Base-by-base conservation (phyloP, 768 basidiomycete species). In the Boletus edulis region DNA sequence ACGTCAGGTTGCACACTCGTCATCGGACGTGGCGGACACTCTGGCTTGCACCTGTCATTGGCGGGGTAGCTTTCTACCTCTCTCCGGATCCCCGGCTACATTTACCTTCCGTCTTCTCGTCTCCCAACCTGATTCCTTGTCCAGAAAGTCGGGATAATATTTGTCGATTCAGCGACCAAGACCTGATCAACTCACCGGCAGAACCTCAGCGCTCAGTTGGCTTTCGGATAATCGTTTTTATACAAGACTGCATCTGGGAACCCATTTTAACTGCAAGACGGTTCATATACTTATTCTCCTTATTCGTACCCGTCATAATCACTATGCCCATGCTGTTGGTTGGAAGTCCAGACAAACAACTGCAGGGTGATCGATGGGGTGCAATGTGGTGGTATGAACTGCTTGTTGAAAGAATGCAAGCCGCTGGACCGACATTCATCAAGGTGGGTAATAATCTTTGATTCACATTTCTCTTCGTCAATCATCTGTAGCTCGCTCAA, bases 381-480 rank as follows among this genome's bases (percentile, higher is more conserved):
- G 94, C 93, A 1, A 80, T 94, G 4, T 97, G 94, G 96, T 99
- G 97, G 97, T 98, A 98, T 67, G 82, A 79, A n/a, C 80, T 92
- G 49, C 75, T 99, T 15, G 92, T 94, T 8, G 75, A 72, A 42
- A 87, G 86, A 69, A 98, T 99, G 97, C 87, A 95, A 72, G 77
- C 85, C 6, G 96, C 96, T 10, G 97, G 97, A 1, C 97, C 97
- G 15, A 96, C 95, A 0, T 98, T 98, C 71, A 91, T 91, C 71
- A 99, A 99, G 84, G 93, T 90, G 63, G 52, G 75, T 62, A 39
- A 22, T 41, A 45, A 18, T 32, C 31, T n/a, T 51, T 39, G 22
- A 41, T 31, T 38, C 58, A 13, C 42, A 34, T 57, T 14, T 45
- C 44, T 50, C 65, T 43, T 61, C 15, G 50, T 49, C 13, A 44